phyloP scores from a whole-genome alignment of 2,329 filamentous ascomycete species.

The Sarocladium kiliense region DNA sequence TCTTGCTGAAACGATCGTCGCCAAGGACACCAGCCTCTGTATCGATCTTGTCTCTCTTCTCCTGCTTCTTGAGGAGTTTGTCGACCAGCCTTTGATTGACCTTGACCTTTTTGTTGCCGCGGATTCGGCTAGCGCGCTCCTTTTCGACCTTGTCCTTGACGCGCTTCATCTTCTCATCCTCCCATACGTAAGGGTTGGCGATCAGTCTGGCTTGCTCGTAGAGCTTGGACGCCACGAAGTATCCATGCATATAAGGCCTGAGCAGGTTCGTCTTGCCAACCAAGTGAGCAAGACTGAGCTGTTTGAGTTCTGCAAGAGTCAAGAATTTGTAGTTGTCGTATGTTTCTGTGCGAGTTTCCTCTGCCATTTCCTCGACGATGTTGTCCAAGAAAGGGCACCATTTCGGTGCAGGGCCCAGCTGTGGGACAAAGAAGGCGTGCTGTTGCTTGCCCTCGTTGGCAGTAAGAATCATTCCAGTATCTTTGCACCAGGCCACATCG shows the following conservation, averaged over 20 bases:
- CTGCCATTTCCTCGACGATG: slow-evolving; percentile 97
- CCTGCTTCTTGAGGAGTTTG: slow-evolving; percentile 63
- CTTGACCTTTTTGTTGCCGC: slow-evolving; percentile 95
- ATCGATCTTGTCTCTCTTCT: slow-evolving; percentile 53
- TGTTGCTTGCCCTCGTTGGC: slow-evolving; percentile 96
- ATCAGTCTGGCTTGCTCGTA: slow-evolving; percentile 95
- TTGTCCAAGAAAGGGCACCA: slow-evolving; percentile 98
- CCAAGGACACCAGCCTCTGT: slow-evolving; percentile 63
- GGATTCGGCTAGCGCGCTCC: slow-evolving; percentile 89
- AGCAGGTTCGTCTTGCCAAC: slow-evolving; percentile 86
- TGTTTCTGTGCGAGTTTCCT: slow-evolving; percentile 69
- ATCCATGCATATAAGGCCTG: slow-evolving; percentile 97
- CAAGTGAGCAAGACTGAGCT: slow-evolving; percentile 81
- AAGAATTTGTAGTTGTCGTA: slow-evolving; percentile 99
- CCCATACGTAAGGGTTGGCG: slow-evolving; percentile 87
- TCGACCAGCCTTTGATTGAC: slow-evolving; percentile 83
- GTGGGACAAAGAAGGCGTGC: slow-evolving; percentile 91
- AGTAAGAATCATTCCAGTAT: slow-evolving; percentile 91
- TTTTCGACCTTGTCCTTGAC: slow-evolving; percentile 96
- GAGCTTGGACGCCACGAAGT: slow-evolving; percentile 90
- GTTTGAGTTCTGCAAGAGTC: slow-evolving; percentile 77
- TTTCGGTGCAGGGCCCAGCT: slow-evolving; percentile 84
- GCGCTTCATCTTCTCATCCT: slow-evolving; percentile 85
- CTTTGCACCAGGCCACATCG: slow-evolving; percentile 85
- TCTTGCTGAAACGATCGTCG: slow-evolving; percentile 78